Conservation (phyloP, 1,284 basidiomycete species). For the Ustilago vetiveriae region DNA sequence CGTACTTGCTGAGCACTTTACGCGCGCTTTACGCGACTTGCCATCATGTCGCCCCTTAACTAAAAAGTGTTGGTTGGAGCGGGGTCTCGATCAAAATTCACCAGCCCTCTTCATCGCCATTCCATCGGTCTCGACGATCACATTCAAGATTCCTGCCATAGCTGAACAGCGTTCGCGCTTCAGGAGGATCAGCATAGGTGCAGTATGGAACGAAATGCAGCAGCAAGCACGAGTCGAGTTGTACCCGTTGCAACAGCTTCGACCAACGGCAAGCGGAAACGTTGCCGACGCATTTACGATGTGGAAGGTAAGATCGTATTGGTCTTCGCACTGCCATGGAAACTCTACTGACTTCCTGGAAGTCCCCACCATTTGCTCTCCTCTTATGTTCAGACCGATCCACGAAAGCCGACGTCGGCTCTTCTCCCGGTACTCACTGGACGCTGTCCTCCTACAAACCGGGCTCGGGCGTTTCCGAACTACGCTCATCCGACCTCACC, state of each 20-base stretch:
- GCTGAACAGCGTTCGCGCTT: too few species aligned
- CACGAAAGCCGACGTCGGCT: slow-evolving; percentile 61
- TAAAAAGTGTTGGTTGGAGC: too few species aligned
- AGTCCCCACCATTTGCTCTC: too few species aligned
- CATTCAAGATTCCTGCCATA: too few species aligned
- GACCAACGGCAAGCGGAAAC: slow-evolving; percentile 10
- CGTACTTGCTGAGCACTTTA: too few species aligned
- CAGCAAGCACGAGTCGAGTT: slow-evolving; percentile 18
- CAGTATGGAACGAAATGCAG: slow-evolving; percentile 16
- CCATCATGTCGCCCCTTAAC: too few species aligned
- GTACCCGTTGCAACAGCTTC: slow-evolving; percentile 1
- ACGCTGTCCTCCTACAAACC: slow-evolving; percentile 97
- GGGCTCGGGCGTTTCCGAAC: slow-evolving; percentile 91
- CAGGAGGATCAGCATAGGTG: not conserved
- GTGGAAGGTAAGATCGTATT: slow-evolving; percentile 33
- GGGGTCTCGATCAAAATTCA: too few species aligned
- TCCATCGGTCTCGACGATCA: too few species aligned
- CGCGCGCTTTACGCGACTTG: too few species aligned
- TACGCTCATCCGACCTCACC: slow-evolving; percentile 85
- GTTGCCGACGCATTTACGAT: slow-evolving; percentile 29
- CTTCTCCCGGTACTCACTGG: slow-evolving; percentile 77
- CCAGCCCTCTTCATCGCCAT: too few species aligned
- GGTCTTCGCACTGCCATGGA: too few species aligned
- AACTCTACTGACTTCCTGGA: too few species aligned
- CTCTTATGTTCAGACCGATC: slow-evolving; percentile 50